These are phyloP conservation scores for Sisymbrium irio DNA, from an alignment of 345 rosid genomes.

Conservation along the genomic window DNA sequence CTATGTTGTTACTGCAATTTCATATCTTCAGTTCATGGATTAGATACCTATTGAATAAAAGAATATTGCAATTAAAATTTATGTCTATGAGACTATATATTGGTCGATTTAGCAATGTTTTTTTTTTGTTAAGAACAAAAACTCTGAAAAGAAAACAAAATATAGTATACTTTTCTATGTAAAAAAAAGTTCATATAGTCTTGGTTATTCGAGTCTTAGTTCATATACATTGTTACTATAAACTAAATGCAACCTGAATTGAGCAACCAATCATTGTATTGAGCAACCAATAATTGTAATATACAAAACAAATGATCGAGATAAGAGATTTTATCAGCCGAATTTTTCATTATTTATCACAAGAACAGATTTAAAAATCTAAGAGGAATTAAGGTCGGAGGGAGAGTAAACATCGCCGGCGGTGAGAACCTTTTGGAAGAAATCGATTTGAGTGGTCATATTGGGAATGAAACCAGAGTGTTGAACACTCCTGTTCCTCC, in stretches of 20 bases:
- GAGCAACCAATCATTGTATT: not conserved
- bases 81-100: not conserved
- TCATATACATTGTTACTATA: no score
- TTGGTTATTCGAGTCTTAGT: no score
- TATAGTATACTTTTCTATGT: no score
- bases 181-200: no score
- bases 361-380: no score
- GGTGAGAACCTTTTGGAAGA: conserved; percentile 42
- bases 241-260: not conserved
- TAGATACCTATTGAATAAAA: no score
- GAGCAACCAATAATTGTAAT: no score
- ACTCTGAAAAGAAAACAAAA: not conserved
- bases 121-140: not conserved
- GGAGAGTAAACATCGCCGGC: conserved; percentile 35
- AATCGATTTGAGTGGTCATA: conserved; percentile 67
- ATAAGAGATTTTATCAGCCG: not conserved
- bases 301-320: no score
- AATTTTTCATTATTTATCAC: not conserved
- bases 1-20: no score
- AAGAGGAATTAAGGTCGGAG: conserved; percentile 40
- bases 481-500: conserved; percentile 88
- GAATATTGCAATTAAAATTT: not conserved
- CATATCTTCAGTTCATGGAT: no score
- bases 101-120: not conserved
- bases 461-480: conserved; percentile 48